These are phyloP conservation scores for Buxus sempervirens DNA, from an alignment of 164 flowering plant species.

Conservation along the genomic window DNA sequence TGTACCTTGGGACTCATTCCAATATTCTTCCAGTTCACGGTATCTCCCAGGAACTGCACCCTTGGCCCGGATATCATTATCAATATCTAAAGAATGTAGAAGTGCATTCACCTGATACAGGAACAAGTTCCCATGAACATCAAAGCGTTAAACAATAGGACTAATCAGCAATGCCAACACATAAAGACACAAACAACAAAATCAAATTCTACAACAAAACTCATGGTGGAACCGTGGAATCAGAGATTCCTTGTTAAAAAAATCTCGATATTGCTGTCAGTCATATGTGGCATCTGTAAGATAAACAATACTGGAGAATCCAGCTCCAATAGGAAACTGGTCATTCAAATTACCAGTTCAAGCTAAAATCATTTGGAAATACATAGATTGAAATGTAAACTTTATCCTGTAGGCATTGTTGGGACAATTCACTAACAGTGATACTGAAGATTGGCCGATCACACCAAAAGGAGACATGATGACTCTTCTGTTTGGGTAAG, in stretches of 20 bases:
- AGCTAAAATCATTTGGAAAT: not conserved
- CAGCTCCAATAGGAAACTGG: not conserved
- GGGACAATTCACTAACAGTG: not conserved
- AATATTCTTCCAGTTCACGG: constrained; percentile 76
- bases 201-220: not conserved
- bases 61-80: constrained; percentile 49
- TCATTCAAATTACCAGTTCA: not conserved
- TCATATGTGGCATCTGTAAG: not conserved
- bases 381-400: not conserved
- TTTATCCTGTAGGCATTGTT: not conserved
- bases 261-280: no score
- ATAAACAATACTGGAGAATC: not conserved
- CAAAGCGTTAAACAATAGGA: constrained; percentile 1
- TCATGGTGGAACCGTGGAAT: not conserved
- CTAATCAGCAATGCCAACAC: not conserved
- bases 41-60: constrained; percentile 62
- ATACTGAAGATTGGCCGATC: not conserved
- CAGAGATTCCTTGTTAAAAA: not conserved
- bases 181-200: not conserved
- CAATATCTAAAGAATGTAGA: constrained; percentile 80
- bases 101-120: constrained; percentile 73
- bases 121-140: constrained; percentile 1
- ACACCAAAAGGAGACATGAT: not conserved
- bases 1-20: constrained; percentile 84
- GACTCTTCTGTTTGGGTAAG: not conserved